These are phyloP conservation scores for Picea sitchensis DNA, from an alignment of 75 land plant genomes.

Conservation along the genomic window DNA sequence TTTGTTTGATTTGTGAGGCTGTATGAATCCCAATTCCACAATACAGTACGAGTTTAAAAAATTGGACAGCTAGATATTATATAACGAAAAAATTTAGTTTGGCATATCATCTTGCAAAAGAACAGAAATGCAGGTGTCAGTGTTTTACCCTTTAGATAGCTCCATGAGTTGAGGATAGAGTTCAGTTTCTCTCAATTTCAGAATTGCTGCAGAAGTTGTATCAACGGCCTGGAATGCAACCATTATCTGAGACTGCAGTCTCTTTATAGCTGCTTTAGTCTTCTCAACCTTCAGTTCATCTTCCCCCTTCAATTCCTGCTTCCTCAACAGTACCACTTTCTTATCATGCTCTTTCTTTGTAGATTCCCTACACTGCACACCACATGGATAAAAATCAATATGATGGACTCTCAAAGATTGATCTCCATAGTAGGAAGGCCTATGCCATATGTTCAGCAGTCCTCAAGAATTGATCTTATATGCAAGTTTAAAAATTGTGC, in stretches of 20 bases:
- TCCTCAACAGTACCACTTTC: slow-evolving; percentile 51
- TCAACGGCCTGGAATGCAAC: slow-evolving; percentile 80
- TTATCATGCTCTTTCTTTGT: slow-evolving; percentile 72
- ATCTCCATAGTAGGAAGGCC: no score
- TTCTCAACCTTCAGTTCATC: slow-evolving; percentile 71
- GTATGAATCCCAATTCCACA: no score
- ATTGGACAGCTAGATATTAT: no score
- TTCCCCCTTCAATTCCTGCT: slow-evolving; percentile 69
- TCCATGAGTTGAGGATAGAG: slow-evolving; percentile 94
- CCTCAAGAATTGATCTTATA: no score
- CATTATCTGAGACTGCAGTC: slow-evolving; percentile 58
- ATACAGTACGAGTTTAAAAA: no score
- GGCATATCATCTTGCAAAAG: background rate
- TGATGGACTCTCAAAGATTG: background rate
- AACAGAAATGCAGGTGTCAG: background rate
- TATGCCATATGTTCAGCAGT: no score
- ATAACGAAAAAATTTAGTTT: no score
- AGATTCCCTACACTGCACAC: slow-evolving; percentile 51
- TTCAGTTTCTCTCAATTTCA: slow-evolving; percentile 72
- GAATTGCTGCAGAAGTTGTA: slow-evolving; percentile 65
- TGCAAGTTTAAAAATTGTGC: no score
- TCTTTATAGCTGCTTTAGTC: slow-evolving; percentile 67
- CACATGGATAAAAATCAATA: background rate
- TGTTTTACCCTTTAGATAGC: slow-evolving; percentile 71
- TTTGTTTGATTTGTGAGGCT: no score